These are phyloP conservation scores for Geotrichum ghanense DNA, from an alignment of 805 yeast species.

Conservation along the genomic window DNA sequence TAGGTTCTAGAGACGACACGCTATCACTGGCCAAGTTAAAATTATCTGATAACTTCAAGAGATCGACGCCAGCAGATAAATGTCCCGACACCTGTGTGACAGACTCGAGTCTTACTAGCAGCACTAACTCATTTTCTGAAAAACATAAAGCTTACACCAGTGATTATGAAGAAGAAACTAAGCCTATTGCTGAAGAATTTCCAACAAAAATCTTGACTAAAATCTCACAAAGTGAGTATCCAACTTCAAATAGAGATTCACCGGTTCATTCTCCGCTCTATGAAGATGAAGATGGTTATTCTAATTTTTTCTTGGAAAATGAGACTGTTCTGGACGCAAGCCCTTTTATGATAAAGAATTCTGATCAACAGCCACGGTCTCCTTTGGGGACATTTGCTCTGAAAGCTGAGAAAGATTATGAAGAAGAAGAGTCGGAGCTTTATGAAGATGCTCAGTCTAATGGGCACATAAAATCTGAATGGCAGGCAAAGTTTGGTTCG, in stretches of 20 bases:
- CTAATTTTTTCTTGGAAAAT: background rate
- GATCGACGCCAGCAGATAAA: no score
- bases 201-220: background rate
- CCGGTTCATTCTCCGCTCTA: background rate
- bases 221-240: background rate
- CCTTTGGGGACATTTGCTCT: no score
- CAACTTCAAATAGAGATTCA: background rate
- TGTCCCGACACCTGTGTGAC: no score
- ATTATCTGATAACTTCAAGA: no score
- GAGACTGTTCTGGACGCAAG: background rate
- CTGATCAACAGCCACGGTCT: background rate
- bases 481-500: background rate
- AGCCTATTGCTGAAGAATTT: background rate
- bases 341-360: background rate
- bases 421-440: background rate
- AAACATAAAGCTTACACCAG: background rate
- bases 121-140: background rate
- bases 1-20: no score
- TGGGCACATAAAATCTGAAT: background rate
- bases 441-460: no score
- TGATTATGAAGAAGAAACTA: conserved; percentile 1
- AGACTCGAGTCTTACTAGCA: background rate
- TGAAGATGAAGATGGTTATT: conserved; percentile 3
- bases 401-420: background rate
- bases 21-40: no score